phyloP scores from a whole-genome alignment of 2,329 filamentous ascomycete genomes.

The Mycosphaerella sp. region DNA sequence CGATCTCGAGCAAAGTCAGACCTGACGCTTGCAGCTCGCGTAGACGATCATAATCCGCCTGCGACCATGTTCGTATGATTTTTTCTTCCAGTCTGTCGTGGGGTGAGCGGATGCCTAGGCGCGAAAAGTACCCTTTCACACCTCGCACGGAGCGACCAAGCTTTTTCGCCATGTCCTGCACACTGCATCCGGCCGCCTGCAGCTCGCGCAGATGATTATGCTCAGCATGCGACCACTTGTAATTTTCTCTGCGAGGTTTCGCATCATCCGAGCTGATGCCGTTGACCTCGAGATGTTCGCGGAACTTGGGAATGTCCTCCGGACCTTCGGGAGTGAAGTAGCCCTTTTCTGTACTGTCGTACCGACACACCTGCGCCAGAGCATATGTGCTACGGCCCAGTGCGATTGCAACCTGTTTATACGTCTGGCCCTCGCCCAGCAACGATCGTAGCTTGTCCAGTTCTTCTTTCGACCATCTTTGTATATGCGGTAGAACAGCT shows the following conservation, averaged over 20 bases:
- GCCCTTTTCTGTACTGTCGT: not conserved
- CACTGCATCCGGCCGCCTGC: too few species aligned
- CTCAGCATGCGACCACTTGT: not conserved
- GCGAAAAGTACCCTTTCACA: too few species aligned
- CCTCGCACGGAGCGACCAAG: too few species aligned
- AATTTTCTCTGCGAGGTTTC: not conserved
- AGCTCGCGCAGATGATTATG: too few species aligned
- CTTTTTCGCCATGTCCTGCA: too few species aligned
- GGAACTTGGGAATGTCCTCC: slow-evolving; percentile 1
- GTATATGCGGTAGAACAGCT: not conserved
- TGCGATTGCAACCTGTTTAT: not conserved
- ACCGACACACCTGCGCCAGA: not conserved
- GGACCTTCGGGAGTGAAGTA: slow-evolving; percentile 8
- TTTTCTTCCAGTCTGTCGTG: too few species aligned
- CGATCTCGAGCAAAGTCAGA: too few species aligned
- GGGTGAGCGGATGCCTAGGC: too few species aligned
- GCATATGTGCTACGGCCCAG: slow-evolving; percentile 1
- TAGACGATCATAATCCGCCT: too few species aligned
- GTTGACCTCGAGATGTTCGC: not conserved
- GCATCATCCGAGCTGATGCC: not conserved
- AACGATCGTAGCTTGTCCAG: slow-evolving; percentile 1
- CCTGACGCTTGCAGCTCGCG: too few species aligned
- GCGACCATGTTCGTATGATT: too few species aligned
- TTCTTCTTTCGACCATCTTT: slow-evolving; percentile 5
- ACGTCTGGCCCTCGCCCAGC: not conserved